Percentiles rank a stretch among this genome's conserved stretches.
These are phyloP conservation scores for Ricinus communis DNA, from an alignment of 345 rosid species.

Conservation along the genomic window DNA sequence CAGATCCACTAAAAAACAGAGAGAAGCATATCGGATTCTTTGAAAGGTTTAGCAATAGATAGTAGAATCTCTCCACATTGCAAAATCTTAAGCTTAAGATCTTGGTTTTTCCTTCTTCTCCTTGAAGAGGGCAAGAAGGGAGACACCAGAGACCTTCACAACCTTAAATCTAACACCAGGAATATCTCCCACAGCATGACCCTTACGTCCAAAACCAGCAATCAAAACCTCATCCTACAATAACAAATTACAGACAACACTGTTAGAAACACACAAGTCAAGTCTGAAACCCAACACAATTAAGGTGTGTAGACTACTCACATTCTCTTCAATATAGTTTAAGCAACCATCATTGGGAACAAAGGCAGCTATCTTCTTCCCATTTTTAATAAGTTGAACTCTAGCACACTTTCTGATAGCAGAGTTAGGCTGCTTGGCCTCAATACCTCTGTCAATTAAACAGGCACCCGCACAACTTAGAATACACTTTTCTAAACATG, in stretches of 20 bases:
- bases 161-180: constrained; percentile 90
- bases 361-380: constrained; percentile 95
- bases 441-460: constrained; percentile 69
- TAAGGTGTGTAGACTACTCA: constrained; percentile 21
- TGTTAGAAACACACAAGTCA: not conserved
- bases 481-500: not conserved
- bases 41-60: not conserved
- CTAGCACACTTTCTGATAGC: constrained; percentile 97
- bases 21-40: not conserved
- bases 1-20: constrained; percentile 10
- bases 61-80: not conserved
- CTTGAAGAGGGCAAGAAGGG: constrained; percentile 73
- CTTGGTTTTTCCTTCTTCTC: constrained; percentile 68
- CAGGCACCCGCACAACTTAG: not conserved
- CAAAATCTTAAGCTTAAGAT: constrained; percentile 13
- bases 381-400: constrained; percentile 95
- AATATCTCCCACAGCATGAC: constrained; percentile 86
- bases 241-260: not conserved
- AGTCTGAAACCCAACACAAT: not conserved
- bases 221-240: constrained; percentile 73
- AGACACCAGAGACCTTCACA: constrained; percentile 82
- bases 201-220: constrained; percentile 83
- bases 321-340: constrained; percentile 91
- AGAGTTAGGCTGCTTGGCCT: constrained; percentile 99
- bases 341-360: constrained; percentile 97